Conservation (phyloP, 768 basidiomycete genomes). For the Brasilioporus rufonigricans region DNA sequence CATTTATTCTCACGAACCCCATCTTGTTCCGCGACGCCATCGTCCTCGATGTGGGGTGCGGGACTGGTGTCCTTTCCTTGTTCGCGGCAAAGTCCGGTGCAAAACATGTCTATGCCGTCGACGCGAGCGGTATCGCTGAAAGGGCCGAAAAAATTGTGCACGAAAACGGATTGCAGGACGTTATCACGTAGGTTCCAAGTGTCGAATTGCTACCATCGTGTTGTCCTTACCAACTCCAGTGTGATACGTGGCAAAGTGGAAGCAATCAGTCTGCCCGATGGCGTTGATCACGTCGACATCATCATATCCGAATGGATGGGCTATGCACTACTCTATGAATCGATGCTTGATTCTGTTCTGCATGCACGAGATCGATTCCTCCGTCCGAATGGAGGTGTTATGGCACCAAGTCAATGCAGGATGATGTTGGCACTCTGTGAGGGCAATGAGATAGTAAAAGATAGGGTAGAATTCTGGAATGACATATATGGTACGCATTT, state of each 20-base stretch:
- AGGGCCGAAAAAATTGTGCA: conserved; percentile 78
- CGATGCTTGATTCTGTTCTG: conserved; percentile 96
- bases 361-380: conserved; percentile 86
- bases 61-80: conserved; percentile 89
- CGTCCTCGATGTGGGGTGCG: conserved; percentile 96
- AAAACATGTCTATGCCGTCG: conserved; percentile 86
- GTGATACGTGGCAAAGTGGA: conserved; percentile 92
- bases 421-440: conserved; percentile 86
- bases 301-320: conserved; percentile 99
- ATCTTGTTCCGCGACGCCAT: conserved; percentile 76
- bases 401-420: conserved; percentile 88
- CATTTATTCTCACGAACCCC: conserved; percentile 85
- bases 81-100: conserved; percentile 90
- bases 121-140: conserved; percentile 80
- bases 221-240: conserved; percentile 29
- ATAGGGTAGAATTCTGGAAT: conserved; percentile 86
- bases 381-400: conserved; percentile 62
- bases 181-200: conserved; percentile 56
- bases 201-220: background rate
- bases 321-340: conserved; percentile 88
- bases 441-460: conserved; percentile 68
- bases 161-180: conserved; percentile 65
- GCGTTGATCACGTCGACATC: conserved; percentile 78
- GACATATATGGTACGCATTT: conserved; percentile 76
- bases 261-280: conserved; percentile 74